phyloP scores from a whole-genome alignment of 805 yeast genomes.

The Cyberlindnera amylophila region DNA sequence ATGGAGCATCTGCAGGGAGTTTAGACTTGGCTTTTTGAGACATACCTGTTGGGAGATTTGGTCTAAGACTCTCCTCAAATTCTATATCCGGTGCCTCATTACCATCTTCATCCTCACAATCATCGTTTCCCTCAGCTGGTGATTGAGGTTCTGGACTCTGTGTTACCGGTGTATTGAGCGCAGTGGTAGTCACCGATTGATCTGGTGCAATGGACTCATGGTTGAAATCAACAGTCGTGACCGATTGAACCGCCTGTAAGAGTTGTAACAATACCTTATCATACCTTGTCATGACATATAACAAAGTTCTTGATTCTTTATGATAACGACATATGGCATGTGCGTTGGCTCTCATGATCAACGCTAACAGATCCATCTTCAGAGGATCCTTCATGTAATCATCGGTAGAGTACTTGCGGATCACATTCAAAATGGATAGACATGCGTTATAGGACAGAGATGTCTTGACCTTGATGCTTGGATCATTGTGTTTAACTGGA shows the following conservation, averaged over 20 bases:
- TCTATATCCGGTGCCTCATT: slow-evolving; percentile 13
- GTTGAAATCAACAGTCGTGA: not conserved
- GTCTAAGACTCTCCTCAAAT: slow-evolving; percentile 40
- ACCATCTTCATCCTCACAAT: slow-evolving; percentile 11
- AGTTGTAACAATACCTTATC: slow-evolving; percentile 27
- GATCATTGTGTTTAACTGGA: slow-evolving; percentile 36
- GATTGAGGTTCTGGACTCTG: slow-evolving; percentile 12
- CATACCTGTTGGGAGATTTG: slow-evolving; percentile 59
- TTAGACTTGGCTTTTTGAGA: slow-evolving; percentile 53
- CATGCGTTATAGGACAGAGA: slow-evolving; percentile 50
- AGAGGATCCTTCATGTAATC: slow-evolving; percentile 29
- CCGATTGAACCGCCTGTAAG: slow-evolving; percentile 6
- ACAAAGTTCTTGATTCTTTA: slow-evolving; percentile 47
- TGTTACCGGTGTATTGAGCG: slow-evolving; percentile 6
- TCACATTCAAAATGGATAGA: slow-evolving; percentile 38
- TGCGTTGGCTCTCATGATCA: slow-evolving; percentile 53
- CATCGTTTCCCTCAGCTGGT: slow-evolving; percentile 4
- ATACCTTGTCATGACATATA: slow-evolving; percentile 44
- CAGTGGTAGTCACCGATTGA: slow-evolving; percentile 2
- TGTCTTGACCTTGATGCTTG: slow-evolving; percentile 27
- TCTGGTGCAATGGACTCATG: slow-evolving; percentile 7
- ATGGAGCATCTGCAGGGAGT: slow-evolving; percentile 44
- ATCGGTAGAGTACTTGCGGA: slow-evolving; percentile 29
- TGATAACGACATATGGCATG: slow-evolving; percentile 50
- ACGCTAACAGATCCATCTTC: slow-evolving; percentile 54